Evolutionary conservation across 257 asterid species (phyloP).

Genomic region (Capsicum baccatum): DNA sequence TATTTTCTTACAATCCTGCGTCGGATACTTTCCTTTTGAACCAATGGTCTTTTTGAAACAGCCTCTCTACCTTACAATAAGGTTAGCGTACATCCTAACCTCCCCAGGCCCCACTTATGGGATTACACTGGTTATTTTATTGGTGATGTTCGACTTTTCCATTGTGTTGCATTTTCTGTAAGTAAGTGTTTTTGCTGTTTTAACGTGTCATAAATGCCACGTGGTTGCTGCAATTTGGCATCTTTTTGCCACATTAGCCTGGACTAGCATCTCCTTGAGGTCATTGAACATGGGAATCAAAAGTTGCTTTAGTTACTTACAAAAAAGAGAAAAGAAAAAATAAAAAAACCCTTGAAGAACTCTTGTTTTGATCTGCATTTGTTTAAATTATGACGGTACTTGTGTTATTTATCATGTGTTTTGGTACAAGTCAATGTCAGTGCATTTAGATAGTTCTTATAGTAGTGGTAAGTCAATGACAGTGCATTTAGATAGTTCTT

Average conservation of each 20-base stretch:
- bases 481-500: constrained; percentile 15
- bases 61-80: no score
- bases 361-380: neutral
- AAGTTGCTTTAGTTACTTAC: neutral
- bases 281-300: neutral
- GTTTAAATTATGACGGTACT: neutral
- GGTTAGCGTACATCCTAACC: no score
- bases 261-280: neutral
- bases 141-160: neutral
- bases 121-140: no score
- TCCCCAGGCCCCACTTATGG: no score
- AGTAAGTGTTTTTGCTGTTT: neutral
- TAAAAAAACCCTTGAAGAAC: neutral
- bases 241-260: neutral
- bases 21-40: no score
- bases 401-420: neutral
- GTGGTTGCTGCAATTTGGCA: neutral
- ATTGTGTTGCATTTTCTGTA: neutral
- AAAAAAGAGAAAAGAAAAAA: constrained; percentile 7
- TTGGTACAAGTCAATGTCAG: neutral
- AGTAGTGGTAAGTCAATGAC: neutral
- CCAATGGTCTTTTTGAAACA: no score
- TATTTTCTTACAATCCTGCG: no score
- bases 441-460: constrained; percentile 19
- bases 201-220: neutral